Evolutionary conservation across 1,284 basidiomycete genomes (phyloP).

Genomic region (Polyporus tsugae): DNA sequence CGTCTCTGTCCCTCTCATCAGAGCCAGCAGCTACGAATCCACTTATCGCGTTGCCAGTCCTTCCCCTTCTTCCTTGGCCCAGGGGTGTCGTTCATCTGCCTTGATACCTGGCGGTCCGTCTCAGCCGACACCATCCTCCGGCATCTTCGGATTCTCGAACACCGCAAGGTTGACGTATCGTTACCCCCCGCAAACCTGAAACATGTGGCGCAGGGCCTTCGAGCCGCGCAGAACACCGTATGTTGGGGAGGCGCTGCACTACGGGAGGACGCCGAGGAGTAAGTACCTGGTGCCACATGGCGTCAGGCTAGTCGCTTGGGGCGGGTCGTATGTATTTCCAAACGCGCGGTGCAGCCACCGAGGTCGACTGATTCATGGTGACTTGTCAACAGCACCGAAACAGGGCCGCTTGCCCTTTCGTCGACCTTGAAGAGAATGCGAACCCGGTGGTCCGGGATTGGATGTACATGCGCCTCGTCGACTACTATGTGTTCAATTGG

Average conservation of each 20-base stretch:
- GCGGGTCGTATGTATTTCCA: conserved; percentile 18
- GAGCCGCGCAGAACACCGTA: conserved; percentile 17
- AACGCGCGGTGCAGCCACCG: background rate
- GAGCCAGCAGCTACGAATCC: no score
- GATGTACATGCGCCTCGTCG: conserved; percentile 23
- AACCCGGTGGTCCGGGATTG: conserved; percentile 14
- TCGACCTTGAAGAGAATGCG: conserved; percentile 12
- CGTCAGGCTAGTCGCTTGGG: conserved; percentile 17
- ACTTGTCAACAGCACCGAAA: conserved; percentile 13
- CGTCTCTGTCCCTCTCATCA: background rate
- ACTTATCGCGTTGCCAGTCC: background rate
- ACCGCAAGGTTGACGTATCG: conserved; percentile 19
- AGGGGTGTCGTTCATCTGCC: conserved; percentile 18
- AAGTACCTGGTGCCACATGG: conserved; percentile 13
- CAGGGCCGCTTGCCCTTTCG: conserved; percentile 19
- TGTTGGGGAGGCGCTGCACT: conserved; percentile 19
- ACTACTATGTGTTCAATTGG: conserved; percentile 21
- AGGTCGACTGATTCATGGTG: conserved; percentile 1
- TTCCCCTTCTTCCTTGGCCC: conserved; percentile 21
- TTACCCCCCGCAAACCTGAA: conserved; percentile 1
- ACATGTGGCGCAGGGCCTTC: background rate
- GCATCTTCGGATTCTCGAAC: conserved; percentile 14
- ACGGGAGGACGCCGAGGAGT: conserved; percentile 12
- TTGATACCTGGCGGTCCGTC: conserved; percentile 15
- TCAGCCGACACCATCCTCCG: conserved; percentile 17